Evolutionary conservation across 1,284 basidiomycete species (phyloP).

Genomic region (Pseudozyma thailandica): DNA sequence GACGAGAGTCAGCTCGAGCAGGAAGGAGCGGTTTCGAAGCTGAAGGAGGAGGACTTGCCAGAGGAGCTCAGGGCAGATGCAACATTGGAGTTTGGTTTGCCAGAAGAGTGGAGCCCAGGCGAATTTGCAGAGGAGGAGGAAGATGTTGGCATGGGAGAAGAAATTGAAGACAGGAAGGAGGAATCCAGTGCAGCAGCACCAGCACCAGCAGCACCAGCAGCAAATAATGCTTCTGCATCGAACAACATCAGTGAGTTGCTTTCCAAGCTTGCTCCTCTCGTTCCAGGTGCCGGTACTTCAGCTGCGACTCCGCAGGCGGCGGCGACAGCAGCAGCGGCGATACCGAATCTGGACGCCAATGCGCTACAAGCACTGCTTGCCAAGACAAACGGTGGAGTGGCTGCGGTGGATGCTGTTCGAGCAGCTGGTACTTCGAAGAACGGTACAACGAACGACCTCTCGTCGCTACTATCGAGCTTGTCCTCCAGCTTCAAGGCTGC

Average conservation of each 20-base stretch:
- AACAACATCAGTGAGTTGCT: constrained; percentile 21
- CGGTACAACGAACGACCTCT: constrained; percentile 13
- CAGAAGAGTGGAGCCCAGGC: neutral
- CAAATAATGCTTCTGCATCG: neutral
- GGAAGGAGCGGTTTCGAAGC: constrained; percentile 13
- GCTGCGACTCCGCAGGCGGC: neutral
- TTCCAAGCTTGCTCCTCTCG: constrained; percentile 11
- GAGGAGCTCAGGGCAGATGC: constrained; percentile 6
- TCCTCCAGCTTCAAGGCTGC: constrained; percentile 1
- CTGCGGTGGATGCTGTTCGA: constrained; percentile 11
- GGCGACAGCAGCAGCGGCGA: constrained; percentile 1
- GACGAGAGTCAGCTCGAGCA: constrained; percentile 27
- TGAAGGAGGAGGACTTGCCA: constrained; percentile 10
- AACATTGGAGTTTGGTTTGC: constrained; percentile 16
- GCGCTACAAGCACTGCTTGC: constrained; percentile 29
- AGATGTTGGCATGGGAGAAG: neutral
- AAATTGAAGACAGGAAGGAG: neutral
- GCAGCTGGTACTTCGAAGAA: constrained; percentile 12
- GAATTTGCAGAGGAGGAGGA: neutral
- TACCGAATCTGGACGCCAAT: constrained; percentile 23
- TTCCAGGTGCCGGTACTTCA: constrained; percentile 1
- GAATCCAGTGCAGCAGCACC: no score
- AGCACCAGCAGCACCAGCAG: no score
- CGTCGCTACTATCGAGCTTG: constrained; percentile 32
- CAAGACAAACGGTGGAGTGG: constrained; percentile 13